phyloP scores from a whole-genome alignment of 441 rosid genomes.

The Gossypium lobatum region DNA sequence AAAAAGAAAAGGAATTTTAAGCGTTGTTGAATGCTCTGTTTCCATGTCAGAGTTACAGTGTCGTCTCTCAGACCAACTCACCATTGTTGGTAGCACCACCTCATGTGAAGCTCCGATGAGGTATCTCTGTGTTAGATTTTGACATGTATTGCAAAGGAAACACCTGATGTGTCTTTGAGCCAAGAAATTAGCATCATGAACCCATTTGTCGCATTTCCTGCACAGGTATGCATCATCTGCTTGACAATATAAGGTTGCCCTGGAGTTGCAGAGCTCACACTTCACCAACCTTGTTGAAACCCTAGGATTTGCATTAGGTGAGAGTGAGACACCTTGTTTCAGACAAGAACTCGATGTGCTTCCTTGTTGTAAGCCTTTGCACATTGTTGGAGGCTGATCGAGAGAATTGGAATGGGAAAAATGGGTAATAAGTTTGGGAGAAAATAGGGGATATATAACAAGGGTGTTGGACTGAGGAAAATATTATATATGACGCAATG shows the following conservation, averaged over 20 bases:
- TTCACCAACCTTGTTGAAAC: conserved; percentile 11
- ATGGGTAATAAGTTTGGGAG: neutral
- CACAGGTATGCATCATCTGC: conserved; percentile 80
- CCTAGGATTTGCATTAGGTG: neutral
- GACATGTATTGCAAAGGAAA: conserved; percentile 58
- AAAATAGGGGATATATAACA: neutral
- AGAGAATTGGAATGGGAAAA: neutral
- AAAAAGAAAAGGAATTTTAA: conserved; percentile 32
- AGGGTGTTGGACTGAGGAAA: neutral
- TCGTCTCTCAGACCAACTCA: conserved; percentile 16
- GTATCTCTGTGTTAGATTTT: conserved; percentile 49
- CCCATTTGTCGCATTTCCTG: conserved; percentile 56
- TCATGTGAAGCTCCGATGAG: conserved; percentile 46
- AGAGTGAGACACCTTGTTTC: conserved; percentile 4
- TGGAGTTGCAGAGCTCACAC: conserved; percentile 58
- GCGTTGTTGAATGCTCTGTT: conserved; percentile 16
- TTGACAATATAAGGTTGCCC: conserved; percentile 62
- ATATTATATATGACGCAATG: neutral
- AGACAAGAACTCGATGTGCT: conserved; percentile 8
- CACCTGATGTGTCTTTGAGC: conserved; percentile 70
- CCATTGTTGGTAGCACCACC: conserved; percentile 35
- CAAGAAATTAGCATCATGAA: conserved; percentile 73
- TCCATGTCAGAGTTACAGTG: conserved; percentile 22
- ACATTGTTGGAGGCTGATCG: conserved; percentile 32
- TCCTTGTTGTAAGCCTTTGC: conserved; percentile 38